Conservation (phyloP, 495 filamentous ascomycete genomes). For the Oidiodendron maius region DNA sequence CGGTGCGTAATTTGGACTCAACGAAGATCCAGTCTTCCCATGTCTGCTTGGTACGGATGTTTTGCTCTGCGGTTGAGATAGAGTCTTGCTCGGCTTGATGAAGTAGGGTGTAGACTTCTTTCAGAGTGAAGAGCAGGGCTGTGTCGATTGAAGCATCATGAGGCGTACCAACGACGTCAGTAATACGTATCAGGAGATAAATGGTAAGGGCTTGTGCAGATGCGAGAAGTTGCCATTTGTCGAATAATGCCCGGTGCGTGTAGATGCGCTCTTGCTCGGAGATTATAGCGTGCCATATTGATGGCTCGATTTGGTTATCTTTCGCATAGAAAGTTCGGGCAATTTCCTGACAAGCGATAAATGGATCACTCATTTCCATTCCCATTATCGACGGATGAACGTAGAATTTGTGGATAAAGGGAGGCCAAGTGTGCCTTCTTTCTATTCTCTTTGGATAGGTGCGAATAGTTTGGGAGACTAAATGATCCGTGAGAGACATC, state of each 20-base stretch:
- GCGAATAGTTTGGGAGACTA: no score
- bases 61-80: not conserved
- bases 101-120: not conserved
- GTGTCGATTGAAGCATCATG: not conserved
- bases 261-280: conserved; percentile 7
- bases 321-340: no score
- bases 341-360: no score
- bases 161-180: not conserved
- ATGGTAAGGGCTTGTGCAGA: conserved; percentile 1
- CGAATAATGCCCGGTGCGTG: conserved; percentile 1
- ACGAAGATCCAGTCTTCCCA: conserved; percentile 8
- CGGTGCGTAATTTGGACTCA: conserved; percentile 5
- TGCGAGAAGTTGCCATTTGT: conserved; percentile 7
- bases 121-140: conserved; percentile 2
- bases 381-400: no score
- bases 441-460: no score
- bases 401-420: no score
- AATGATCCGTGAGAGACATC: no score
- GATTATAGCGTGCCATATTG: conserved; percentile 1
- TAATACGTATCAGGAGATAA: conserved; percentile 4
- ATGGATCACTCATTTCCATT: no score
- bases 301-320: no score
- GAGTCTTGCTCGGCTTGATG: not conserved
- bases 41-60: not conserved
- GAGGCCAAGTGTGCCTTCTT: no score